Conservation (phyloP, 208 protist genomes). For the Trypanosoma rangeli region DNA sequence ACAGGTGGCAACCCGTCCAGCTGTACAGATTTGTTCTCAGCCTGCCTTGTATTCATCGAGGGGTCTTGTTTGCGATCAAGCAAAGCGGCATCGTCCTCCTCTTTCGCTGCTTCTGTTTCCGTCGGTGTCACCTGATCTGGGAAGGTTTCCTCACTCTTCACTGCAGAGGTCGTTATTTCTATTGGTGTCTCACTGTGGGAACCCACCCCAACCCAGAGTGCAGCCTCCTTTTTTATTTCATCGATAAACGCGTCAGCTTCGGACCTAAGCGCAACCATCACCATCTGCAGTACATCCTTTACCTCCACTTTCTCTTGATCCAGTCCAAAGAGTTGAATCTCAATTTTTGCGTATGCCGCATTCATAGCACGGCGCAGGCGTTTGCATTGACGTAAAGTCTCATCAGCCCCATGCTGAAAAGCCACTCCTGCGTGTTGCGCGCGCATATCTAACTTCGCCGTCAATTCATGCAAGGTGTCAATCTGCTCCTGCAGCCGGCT, state of each 20-base stretch:
- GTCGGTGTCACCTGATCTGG: not conserved
- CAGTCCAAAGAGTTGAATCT: conserved; percentile 33
- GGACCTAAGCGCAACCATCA: conserved; percentile 34
- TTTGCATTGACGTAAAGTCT: conserved; percentile 38
- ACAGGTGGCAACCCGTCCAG: conserved; percentile 4
- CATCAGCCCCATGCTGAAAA: conserved; percentile 20
- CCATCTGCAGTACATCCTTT: conserved; percentile 39
- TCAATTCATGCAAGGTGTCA: conserved; percentile 43
- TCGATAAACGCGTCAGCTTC: conserved; percentile 41
- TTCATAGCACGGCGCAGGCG: conserved; percentile 55
- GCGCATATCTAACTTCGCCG: conserved; percentile 35
- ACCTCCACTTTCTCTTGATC: conserved; percentile 22
- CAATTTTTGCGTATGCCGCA: conserved; percentile 43
- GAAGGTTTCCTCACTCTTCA: not conserved
- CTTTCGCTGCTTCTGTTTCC: not conserved
- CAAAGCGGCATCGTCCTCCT: not conserved
- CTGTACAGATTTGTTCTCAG: not conserved
- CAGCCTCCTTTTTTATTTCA: conserved; percentile 42
- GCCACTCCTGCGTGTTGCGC: conserved; percentile 25
- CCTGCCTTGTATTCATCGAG: not conserved
- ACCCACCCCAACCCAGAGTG: conserved; percentile 6
- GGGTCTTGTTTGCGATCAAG: not conserved
- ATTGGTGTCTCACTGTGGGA: not conserved
- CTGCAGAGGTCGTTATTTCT: not conserved
- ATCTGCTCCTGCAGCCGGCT: conserved; percentile 53